phyloP scores from a whole-genome alignment of 768 basidiomycete genomes.

The Atractiella rhizophila region DNA sequence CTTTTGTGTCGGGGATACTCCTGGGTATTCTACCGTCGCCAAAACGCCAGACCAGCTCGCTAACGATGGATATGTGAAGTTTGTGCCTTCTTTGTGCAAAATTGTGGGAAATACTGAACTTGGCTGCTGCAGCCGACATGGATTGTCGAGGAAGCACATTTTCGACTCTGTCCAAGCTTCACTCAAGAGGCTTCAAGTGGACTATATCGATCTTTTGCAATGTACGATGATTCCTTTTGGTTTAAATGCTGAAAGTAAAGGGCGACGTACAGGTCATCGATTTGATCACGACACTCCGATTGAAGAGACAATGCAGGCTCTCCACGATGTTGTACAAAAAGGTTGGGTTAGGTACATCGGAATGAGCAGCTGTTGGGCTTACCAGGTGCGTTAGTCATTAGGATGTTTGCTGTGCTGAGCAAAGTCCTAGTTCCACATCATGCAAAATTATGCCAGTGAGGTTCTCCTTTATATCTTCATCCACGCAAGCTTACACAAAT shows the following conservation, averaged over 20 bases:
- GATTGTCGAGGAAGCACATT: conserved; percentile 32
- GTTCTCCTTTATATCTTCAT: background rate
- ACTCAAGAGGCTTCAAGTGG: conserved; percentile 41
- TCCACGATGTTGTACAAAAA: conserved; percentile 25
- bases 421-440: background rate
- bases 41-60: too few relatives aligned
- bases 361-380: conserved; percentile 24
- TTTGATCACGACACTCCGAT: conserved; percentile 37
- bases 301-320: conserved; percentile 25
- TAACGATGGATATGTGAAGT: background rate
- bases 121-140: conserved; percentile 24
- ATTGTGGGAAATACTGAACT: background rate
- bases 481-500: background rate
- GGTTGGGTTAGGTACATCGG: conserved; percentile 25
- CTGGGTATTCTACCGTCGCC: too few relatives aligned
- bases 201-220: conserved; percentile 53
- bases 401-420: too few relatives aligned
- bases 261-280: conserved; percentile 25
- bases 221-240: conserved; percentile 14
- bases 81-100: background rate
- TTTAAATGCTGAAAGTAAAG: conserved; percentile 15
- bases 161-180: conserved; percentile 35
- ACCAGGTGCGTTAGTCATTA: conserved; percentile 16
- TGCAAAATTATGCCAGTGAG: conserved; percentile 7
- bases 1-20: background rate